Conservation (phyloP, 768 basidiomycete species). For the Leccinum subtestaceum region DNA sequence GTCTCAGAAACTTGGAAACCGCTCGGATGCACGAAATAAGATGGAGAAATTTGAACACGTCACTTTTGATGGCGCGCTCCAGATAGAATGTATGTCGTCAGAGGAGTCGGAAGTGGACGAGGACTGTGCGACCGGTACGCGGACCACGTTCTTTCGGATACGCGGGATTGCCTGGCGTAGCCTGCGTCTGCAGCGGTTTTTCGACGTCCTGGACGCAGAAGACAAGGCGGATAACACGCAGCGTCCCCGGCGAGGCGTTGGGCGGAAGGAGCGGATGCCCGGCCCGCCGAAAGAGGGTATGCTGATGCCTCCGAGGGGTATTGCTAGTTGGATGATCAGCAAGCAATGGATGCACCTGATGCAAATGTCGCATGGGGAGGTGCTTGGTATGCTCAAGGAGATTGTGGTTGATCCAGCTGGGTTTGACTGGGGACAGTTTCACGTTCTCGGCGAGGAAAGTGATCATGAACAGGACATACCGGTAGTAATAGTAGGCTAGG, state of each 20-base stretch:
- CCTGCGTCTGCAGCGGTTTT: constrained; percentile 57
- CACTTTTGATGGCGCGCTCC: constrained; percentile 67
- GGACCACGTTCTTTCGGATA: constrained; percentile 44
- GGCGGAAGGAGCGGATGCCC: constrained; percentile 50
- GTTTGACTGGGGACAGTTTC: constrained; percentile 50
- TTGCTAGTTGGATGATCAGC: constrained; percentile 76
- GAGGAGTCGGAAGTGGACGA: constrained; percentile 68
- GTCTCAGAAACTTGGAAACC: constrained; percentile 65
- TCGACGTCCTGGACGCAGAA: constrained; percentile 56
- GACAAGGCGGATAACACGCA: constrained; percentile 42
- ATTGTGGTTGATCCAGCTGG: constrained; percentile 43
- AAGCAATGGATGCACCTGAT: constrained; percentile 53
- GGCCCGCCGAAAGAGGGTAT: constrained; percentile 59
- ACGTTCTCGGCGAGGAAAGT: constrained; percentile 55
- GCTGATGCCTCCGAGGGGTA: constrained; percentile 58
- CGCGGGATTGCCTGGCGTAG: constrained; percentile 72
- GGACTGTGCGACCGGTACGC: constrained; percentile 25
- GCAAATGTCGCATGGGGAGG: constrained; percentile 44
- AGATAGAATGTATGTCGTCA: constrained; percentile 76
- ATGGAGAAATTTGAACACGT: constrained; percentile 55
- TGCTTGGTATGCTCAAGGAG: constrained; percentile 41
- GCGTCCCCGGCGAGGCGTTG: constrained; percentile 56
- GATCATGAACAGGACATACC: constrained; percentile 23
- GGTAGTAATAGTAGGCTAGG: constrained; percentile 13
- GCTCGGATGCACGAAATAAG: constrained; percentile 56